Evolutionary conservation across 83 land plant genomes (phyloP), one percentile per base, ranked within the genome.

Genomic region (Diphasiastrum complanatum): DNA sequence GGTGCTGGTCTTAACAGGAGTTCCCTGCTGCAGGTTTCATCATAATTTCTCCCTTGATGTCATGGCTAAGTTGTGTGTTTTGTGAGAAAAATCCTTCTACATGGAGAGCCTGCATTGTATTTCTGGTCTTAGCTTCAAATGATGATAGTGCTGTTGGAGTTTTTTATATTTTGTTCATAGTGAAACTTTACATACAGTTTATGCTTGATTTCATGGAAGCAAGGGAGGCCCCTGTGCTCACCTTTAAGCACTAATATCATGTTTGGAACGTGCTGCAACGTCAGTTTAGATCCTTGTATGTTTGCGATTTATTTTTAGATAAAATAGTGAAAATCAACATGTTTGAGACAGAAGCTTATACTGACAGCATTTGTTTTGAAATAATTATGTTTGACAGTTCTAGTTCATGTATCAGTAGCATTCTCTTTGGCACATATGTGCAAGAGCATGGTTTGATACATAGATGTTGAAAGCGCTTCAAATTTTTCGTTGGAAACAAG

Each of bases 21-120:
- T 85, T 27, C 96, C 96, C 18, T 89, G 96, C 63, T 89, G 91
- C 75, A 80, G 96, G 96, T 89, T 47, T 14, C 16, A 19, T 24
- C 18, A 34, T 57, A n/a, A 24, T 37, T 33, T 63, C 61, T 34
- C 23, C 45, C 45, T 45, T 14, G 26, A 5, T n/a, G n/a, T n/a
- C n/a, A n/a, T n/a, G n/a, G n/a, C n/a, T n/a, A n/a, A n/a, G n/a
- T n/a, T n/a, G 43, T 40, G 43, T 16, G 16, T 40, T 8, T 40
- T 8, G 8, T 8, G 8, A 40, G 16, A 8, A 40, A 8, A 40
- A 40, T 40, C 8, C 43, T 8, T 40, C 12, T 40, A 40, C 16
- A 40, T 40, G 43, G 12, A 40, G 8, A 40, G 8, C 12, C 16
- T 16, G 12, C 8, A 16, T 40, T 40, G 8, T n/a, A n/a, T n/a